These are phyloP conservation scores for Elymus sibiricus DNA, from an alignment of 176 grass and related monocot species.

Conservation along the genomic window DNA sequence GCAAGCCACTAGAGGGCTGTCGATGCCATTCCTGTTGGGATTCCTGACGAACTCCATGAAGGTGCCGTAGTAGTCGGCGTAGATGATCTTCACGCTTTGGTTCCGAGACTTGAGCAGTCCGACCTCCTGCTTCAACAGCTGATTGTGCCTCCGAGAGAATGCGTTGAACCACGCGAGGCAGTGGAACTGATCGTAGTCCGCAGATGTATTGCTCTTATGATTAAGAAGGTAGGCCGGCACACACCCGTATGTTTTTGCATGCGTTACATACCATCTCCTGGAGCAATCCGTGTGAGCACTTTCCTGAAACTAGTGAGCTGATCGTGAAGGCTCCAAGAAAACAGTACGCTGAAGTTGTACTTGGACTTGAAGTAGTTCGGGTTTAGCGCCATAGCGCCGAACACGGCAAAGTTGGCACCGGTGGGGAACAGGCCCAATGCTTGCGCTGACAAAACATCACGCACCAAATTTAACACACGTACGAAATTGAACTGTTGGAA, in stretches of 20 bases:
- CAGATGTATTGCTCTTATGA: neutral
- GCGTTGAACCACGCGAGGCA: constrained; percentile 42
- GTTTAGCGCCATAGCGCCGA: constrained; percentile 27
- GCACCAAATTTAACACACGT: no score
- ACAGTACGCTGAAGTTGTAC: no score
- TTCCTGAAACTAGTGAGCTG: no score
- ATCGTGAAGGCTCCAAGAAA: no score
- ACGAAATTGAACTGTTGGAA: neutral
- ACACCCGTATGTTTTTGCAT: no score
- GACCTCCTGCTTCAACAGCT: constrained; percentile 6
- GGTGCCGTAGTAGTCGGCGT: neutral
- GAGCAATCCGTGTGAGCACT: no score
- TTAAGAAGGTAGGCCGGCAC: no score
- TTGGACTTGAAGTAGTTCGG: no score
- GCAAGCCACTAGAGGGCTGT: no score
- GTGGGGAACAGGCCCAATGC: constrained; percentile 24
- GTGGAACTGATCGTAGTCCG: constrained; percentile 26
- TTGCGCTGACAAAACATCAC: constrained; percentile 36
- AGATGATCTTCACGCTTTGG: constrained; percentile 29
- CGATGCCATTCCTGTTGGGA: neutral
- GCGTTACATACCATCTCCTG: no score
- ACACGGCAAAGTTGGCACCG: constrained; percentile 63
- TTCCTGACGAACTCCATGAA: constrained; percentile 23
- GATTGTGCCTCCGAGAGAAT: constrained; percentile 38
- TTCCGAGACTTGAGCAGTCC: neutral